phyloP scores from a whole-genome alignment of 1,284 basidiomycete genomes.

The Omphalotus olearius region DNA sequence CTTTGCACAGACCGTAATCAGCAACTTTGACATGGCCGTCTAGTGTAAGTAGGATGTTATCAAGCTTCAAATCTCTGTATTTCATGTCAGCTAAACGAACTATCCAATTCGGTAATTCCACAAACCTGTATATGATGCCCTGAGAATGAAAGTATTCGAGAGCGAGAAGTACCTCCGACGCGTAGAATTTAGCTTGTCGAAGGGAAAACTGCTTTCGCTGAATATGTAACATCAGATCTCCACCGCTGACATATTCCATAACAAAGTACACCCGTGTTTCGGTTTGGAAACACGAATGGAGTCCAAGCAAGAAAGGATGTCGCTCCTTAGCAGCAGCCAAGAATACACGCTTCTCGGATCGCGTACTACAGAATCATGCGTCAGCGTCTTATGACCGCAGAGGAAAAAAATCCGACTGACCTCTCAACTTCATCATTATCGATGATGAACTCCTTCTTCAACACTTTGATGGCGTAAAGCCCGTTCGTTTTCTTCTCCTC shows the following conservation, averaged over 20 bases:
- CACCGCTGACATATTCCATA: conserved; percentile 93
- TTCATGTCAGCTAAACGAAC: conserved; percentile 13
- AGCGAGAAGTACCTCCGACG: conserved; percentile 95
- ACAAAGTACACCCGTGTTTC: conserved; percentile 97
- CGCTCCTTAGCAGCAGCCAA: conserved; percentile 93
- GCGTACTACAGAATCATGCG: conserved; percentile 59
- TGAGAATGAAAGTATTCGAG: conserved; percentile 98
- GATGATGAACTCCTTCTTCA: conserved; percentile 99
- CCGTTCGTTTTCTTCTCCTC: conserved; percentile 93
- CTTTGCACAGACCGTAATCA: conserved; percentile 99
- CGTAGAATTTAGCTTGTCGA: conserved; percentile 98
- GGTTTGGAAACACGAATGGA: conserved; percentile 99
- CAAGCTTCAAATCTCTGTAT: conserved; percentile 90
- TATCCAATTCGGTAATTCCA: conserved; percentile 14
- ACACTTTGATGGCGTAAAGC: conserved; percentile 98
- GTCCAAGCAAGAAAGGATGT: conserved; percentile 94
- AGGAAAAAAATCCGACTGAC: conserved; percentile 40
- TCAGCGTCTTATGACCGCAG: not conserved
- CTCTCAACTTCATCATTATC: conserved; percentile 99
- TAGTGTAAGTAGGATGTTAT: conserved; percentile 95
- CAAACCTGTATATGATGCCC: conserved; percentile 94
- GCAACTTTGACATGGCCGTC: conserved; percentile 99
- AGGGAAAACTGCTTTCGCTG: conserved; percentile 94
- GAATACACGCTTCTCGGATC: conserved; percentile 99
- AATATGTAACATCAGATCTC: conserved; percentile 92